Base-by-base conservation (phyloP, 345 rosid genomes). In the Psidium guajava region DNA sequence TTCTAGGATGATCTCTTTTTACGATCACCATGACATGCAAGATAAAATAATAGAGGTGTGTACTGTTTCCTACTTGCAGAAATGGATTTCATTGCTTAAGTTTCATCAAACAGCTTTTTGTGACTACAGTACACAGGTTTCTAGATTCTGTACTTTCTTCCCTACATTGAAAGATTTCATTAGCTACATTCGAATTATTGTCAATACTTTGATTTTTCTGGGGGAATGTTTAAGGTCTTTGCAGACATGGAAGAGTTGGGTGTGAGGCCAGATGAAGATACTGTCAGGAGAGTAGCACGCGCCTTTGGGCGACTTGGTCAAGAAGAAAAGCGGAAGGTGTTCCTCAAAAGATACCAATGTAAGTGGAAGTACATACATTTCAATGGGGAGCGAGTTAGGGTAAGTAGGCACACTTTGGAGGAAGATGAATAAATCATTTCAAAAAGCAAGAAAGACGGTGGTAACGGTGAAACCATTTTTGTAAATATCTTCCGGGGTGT, bases 211-310 rank as follows among this genome's bases (percentile, higher is more conserved):
- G 13, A 69, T 32, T 69, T 36, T 69, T 69, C 36, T 36, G 25
- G 7, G 36, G 77, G 59, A 85, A 50, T 84, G 15, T 82, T 81
- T 40, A 50, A 96, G 99, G 95, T 95, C 22, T 97, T 97, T 91
- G 95, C 95, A 12, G 98, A 97, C 86, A 94, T 97, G 98, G 98
- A 97, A 89, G 98, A 95, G 90, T 87, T 97, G 86, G 89, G 94
- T 11, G 94, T 95, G 82, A 92, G 88, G 86, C 98, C 96, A 58
- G 98, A 97, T 27, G 97, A 95, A 90, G 94, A 95, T 85, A 91
- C 98, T 0, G 89, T 89, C 4, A 89, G 88, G 87, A 95, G 92
- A 91, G 88, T 97, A 61, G 96, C 93, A 4, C 86, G 86, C 15
- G 94, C 95, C 64, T 97, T 97, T 83, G 81, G 82, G 88, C 87